A percentile compares a stretch with the other conserved stretches of the same genome.
phyloP scores from a whole-genome alignment of 352 stramenopile genomes.

The Globisporangium heterothallicum region DNA sequence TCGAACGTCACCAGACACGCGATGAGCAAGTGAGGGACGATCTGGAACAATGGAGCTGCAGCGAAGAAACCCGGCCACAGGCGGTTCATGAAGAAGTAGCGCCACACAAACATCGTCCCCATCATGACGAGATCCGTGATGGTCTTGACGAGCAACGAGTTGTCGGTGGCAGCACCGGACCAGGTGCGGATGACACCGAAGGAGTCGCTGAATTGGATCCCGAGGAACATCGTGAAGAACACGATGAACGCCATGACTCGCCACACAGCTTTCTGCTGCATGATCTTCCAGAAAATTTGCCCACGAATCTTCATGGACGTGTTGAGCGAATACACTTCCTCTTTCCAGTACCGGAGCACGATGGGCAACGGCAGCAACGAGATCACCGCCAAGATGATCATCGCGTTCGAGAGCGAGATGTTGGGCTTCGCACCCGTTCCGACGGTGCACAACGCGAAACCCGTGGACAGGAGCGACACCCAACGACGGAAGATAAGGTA shows the following conservation, averaged over 20 bases:
- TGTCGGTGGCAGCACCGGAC: conserved; percentile 21
- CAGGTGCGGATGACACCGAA: conserved; percentile 13
- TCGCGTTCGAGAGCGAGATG: conserved; percentile 20
- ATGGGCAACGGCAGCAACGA: conserved; percentile 23
- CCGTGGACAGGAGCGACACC: conserved; percentile 13
- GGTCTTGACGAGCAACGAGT: conserved; percentile 23
- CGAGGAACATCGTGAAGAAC: conserved; percentile 28
- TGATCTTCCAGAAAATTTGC: conserved; percentile 42
- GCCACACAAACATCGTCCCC: conserved; percentile 26
- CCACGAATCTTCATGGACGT: conserved; percentile 25
- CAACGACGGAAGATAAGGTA: conserved; percentile 33
- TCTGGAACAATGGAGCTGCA: conserved; percentile 22
- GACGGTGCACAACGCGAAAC: conserved; percentile 15
- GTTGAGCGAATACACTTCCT: conserved; percentile 29
- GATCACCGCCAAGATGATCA: conserved; percentile 28
- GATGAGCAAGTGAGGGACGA: conserved; percentile 23
- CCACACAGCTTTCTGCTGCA: conserved; percentile 44
- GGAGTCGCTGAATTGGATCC: conserved; percentile 23
- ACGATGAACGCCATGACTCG: conserved; percentile 29
- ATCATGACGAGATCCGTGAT: conserved; percentile 25
- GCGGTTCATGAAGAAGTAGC: conserved; percentile 32
- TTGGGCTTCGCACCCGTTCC: conserved; percentile 9
- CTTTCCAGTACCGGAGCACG: conserved; percentile 28
- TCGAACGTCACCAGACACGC: conserved; percentile 15
- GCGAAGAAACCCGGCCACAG: conserved; percentile 27